These are phyloP conservation scores for Fragaria nilgerrensis DNA, from an alignment of 306 rosid genomes.

Conservation along the genomic window DNA sequence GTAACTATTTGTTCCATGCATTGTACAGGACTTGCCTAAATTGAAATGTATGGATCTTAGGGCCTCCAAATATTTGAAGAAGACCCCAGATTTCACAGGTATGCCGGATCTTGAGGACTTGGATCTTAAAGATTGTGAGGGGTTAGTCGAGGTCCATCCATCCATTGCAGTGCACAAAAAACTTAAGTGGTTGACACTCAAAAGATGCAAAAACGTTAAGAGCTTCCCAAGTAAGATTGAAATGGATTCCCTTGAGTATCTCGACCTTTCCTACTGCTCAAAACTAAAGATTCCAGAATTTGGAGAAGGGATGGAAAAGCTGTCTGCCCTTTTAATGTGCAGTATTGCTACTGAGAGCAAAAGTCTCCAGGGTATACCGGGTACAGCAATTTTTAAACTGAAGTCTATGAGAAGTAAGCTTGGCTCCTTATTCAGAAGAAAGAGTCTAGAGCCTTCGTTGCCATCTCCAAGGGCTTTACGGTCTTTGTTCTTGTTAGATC, in stretches of 20 bases:
- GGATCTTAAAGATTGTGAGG: not conserved
- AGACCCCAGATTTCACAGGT: not conserved
- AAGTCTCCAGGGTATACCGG: no score
- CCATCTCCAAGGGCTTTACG: not conserved
- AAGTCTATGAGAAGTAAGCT: no score
- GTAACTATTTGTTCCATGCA: no score
- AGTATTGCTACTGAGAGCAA: not conserved
- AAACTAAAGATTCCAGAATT: not conserved
- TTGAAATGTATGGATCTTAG: no score
- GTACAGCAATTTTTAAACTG: no score
- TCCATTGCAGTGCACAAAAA: not conserved
- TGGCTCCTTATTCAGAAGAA: no score
- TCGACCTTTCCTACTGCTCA: not conserved
- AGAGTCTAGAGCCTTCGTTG: no score
- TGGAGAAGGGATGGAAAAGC: not conserved
- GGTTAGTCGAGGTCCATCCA: conserved; percentile 18
- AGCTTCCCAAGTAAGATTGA: not conserved
- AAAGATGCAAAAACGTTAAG: not conserved
- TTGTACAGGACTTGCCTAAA: no score
- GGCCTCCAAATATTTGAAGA: no score
- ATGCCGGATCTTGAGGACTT: conserved; percentile 1
- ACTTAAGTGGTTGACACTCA: not conserved
- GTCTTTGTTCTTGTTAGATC: not conserved
- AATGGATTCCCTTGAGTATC: conserved; percentile 1
- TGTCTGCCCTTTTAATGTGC: not conserved